Percentiles rank a stretch among this genome's conserved stretches.
Evolutionary conservation across 2,329 filamentous ascomycete species (phyloP).

Genomic region (Xylariaceae sp.): DNA sequence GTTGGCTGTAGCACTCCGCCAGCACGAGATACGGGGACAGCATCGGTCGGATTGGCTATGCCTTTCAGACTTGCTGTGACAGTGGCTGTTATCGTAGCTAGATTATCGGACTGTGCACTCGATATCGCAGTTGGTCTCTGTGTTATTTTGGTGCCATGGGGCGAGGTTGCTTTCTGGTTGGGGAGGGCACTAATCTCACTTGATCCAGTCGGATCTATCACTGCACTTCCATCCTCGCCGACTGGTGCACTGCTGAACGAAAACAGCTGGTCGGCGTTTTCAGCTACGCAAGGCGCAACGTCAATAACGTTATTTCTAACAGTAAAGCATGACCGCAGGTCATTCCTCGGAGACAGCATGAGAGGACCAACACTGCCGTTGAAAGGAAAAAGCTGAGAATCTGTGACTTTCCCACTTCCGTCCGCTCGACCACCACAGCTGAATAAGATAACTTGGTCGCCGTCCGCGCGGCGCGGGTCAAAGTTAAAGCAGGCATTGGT

Average conservation of each 20-base stretch:
- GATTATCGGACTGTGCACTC: conserved; percentile 4
- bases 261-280: conserved; percentile 49
- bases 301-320: conserved; percentile 48
- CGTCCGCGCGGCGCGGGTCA: conserved; percentile 52
- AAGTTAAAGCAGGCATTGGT: conserved; percentile 64
- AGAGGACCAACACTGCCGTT: conserved; percentile 46
- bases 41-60: conserved; percentile 43
- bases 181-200: neutral
- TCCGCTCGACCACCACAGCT: conserved; percentile 62
- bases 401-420: conserved; percentile 52
- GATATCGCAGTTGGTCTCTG: conserved; percentile 3
- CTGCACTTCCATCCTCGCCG: neutral
- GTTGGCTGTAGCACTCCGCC: conserved; percentile 53
- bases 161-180: neutral
- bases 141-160: conserved; percentile 1
- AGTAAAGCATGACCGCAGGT: conserved; percentile 49
- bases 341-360: conserved; percentile 49
- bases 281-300: conserved; percentile 46
- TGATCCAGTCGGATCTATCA: neutral
- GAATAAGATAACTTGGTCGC: conserved; percentile 58
- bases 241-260: conserved; percentile 26
- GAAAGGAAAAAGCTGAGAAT: conserved; percentile 56
- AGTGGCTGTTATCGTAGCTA: conserved; percentile 1
- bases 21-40: conserved; percentile 53
- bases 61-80: conserved; percentile 8